A percentile compares a stretch with the other conserved stretches of the same genome.
These are phyloP conservation scores for Oryza glaberrima DNA, from an alignment of 176 grass and related monocot species.

Conservation along the genomic window DNA sequence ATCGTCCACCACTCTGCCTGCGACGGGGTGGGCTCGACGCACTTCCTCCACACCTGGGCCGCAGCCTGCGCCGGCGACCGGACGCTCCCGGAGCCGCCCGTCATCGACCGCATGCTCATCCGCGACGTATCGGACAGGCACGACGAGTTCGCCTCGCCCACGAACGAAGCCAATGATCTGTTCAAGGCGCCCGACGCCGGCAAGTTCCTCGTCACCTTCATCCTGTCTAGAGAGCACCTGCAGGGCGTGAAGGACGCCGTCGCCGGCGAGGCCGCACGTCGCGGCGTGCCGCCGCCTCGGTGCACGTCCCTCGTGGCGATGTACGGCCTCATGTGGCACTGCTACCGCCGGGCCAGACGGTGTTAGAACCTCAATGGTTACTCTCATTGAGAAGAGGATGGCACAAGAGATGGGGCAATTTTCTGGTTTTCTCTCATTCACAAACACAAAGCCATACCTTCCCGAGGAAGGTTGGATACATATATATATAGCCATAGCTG, in stretches of 20 bases:
- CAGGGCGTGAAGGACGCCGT: constrained; percentile 16
- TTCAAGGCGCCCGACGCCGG: background rate
- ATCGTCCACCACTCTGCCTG: constrained; percentile 40
- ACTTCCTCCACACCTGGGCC: constrained; percentile 53
- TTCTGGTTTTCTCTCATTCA: too few species aligned
- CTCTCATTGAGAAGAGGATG: too few species aligned
- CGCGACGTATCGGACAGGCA: constrained; percentile 22
- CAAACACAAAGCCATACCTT: too few species aligned
- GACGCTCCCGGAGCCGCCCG: background rate
- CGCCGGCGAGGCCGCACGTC: background rate
- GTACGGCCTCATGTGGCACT: constrained; percentile 29
- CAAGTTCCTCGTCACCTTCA: constrained; percentile 25
- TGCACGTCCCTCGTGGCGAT: constrained; percentile 40
- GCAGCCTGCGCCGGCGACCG: too few species aligned
- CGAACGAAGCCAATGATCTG: background rate
- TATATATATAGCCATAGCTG: too few species aligned
- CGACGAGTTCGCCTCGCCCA: background rate
- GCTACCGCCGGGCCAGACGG: constrained; percentile 3
- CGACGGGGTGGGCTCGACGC: constrained; percentile 36
- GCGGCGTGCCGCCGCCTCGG: background rate
- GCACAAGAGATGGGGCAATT: too few species aligned
- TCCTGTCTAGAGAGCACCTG: constrained; percentile 14
- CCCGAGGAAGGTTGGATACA: too few species aligned
- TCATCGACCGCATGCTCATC: constrained; percentile 38
- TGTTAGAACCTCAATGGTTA: too few species aligned